A percentile compares a stretch with the other conserved stretches of the same genome.
Conservation (phyloP, 345 rosid species). For the Pugionium dolabratum region DNA sequence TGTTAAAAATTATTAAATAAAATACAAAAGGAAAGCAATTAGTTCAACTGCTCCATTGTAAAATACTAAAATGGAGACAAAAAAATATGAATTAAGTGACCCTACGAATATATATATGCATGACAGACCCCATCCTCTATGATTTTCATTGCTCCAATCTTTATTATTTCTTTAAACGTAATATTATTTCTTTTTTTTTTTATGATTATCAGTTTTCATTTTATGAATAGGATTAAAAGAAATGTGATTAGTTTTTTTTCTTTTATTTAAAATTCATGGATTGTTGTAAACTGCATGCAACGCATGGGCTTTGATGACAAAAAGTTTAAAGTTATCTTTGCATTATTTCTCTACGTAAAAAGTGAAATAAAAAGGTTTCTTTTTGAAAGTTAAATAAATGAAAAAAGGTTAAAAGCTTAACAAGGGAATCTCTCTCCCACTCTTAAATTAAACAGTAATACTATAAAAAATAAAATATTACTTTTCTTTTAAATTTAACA, state of each 20-base stretch:
- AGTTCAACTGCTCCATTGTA: constrained; percentile 32
- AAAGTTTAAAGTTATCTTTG: constrained; percentile 6
- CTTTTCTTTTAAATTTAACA: too few species aligned
- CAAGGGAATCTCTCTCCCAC: constrained; percentile 35
- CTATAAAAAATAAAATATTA: too few species aligned
- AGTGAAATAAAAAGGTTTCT: constrained; percentile 14
- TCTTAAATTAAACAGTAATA: too few species aligned
- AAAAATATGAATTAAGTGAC: constrained; percentile 15
- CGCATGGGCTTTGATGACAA: constrained; percentile 20
- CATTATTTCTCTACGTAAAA: constrained; percentile 18
- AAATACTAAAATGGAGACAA: constrained; percentile 22
- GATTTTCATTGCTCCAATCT: constrained; percentile 11
- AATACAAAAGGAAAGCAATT: constrained; percentile 16
- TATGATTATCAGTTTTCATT: neutral
- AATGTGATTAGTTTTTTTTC: neutral
- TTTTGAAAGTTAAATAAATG: constrained; percentile 4
- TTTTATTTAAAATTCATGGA: constrained; percentile 6
- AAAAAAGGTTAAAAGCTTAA: constrained; percentile 7
- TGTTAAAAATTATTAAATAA: neutral
- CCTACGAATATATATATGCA: constrained; percentile 13
- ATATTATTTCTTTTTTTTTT: constrained; percentile 26
- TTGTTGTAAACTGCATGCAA: constrained; percentile 27
- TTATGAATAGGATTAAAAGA: neutral
- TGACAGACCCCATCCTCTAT: constrained; percentile 1
- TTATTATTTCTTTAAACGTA: constrained; percentile 1